Evolutionary conservation across 768 basidiomycete species (phyloP).

Genomic region (Punctularia strigosozonata): DNA sequence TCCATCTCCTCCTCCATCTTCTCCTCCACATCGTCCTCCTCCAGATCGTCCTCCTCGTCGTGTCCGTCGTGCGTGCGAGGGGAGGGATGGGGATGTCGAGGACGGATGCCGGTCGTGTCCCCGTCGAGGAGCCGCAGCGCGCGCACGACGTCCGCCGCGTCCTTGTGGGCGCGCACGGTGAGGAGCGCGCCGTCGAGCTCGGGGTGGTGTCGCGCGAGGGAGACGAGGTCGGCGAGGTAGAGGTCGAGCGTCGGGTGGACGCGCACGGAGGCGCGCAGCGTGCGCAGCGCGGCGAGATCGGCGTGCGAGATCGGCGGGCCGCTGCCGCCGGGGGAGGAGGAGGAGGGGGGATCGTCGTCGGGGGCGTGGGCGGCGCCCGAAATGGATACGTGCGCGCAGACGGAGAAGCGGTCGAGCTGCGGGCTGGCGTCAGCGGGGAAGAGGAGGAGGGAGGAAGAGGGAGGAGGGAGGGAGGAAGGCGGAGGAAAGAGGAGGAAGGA

Average conservation of each 20-base stretch:
- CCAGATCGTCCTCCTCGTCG: too few species aligned
- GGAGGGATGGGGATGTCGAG: too few species aligned
- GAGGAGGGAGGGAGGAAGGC: background rate
- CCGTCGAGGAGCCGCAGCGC: constrained; percentile 56
- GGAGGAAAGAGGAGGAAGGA: constrained; percentile 1
- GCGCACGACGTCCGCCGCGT: constrained; percentile 55
- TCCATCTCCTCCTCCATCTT: constrained; percentile 1
- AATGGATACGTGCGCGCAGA: constrained; percentile 54
- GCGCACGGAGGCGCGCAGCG: constrained; percentile 19
- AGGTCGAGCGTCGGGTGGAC: constrained; percentile 40
- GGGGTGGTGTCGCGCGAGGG: constrained; percentile 61
- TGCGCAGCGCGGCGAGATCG: constrained; percentile 17
- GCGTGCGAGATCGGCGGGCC: constrained; percentile 18
- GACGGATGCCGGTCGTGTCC: constrained; percentile 50
- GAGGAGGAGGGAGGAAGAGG: background rate
- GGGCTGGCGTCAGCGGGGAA: constrained; percentile 3
- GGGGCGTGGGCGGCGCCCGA: constrained; percentile 9
- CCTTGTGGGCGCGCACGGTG: constrained; percentile 44
- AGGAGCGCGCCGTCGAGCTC: constrained; percentile 59
- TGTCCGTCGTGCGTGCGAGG: too few species aligned
- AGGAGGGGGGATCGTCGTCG: constrained; percentile 3
- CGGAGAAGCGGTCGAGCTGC: constrained; percentile 69
- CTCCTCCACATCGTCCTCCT: background rate
- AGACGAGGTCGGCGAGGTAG: constrained; percentile 66
- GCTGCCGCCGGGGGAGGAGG: too few species aligned